Evolutionary conservation across 1,284 basidiomycete species (phyloP), one percentile per base, ranked within the genome.

Genomic region (Ceratobasidium sp.): DNA sequence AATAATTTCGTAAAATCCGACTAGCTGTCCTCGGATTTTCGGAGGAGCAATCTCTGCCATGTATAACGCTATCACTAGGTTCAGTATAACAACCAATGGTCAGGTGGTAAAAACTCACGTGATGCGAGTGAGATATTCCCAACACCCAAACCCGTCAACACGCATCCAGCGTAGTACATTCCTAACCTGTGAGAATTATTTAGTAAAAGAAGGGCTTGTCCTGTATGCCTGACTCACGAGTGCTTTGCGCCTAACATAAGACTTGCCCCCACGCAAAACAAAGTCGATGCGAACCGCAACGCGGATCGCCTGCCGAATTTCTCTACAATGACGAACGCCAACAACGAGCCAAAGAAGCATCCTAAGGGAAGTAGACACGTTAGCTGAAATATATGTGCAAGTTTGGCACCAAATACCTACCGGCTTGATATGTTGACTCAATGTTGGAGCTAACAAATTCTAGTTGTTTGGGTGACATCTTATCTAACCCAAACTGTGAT

Each of bases 141-240:
- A 30, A 82, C 80, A 38, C 77, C 81, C n/a, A 83, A 61, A 26
- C 82, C 82, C 16, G 77, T 78, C 18, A 81, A 67, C 23, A 79
- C 77, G 11, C 81, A 73, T 9, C 80, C 81, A 16, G 77, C 79
- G 73, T 80, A 82, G 44, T 79, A 77, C 62, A 78, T 73, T 11
- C 67, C 70, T 11, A 80, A 47, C 23, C 79, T 75, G 26, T 64
- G 6, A 82, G 76, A 82, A 38, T 38, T 5, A 38, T 5, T 38
- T 11, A 38, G 35, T 28, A 79, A 49, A 16, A 77, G 74, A 6
- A 78, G 74, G 32, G 78, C 72, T 35, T 77, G 77, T 28, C 21
- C 26, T 21, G 14, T 2, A 28, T 23, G 21, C 28, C 28, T 21
- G 14, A 55, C 52, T 55, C 52, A 55, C 52, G 52, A 55, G 26